Conservation (phyloP, 306 rosid genomes). For the Malus asiatica region DNA sequence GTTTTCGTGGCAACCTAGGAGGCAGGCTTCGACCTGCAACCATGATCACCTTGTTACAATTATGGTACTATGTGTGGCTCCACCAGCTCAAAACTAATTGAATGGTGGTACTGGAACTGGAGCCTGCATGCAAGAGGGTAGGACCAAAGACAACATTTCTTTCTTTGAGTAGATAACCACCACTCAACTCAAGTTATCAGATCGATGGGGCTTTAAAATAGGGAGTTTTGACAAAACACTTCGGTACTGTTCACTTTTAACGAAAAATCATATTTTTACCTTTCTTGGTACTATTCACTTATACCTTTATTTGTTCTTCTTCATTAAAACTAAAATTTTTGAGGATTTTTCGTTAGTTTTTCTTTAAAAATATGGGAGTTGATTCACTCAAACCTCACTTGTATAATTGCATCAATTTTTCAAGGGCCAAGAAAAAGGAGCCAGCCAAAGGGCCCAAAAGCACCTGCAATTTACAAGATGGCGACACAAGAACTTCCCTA, state of each 20-base stretch:
- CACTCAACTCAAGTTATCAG: conserved; percentile 9
- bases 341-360: too few species aligned
- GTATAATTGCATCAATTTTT: conserved; percentile 11
- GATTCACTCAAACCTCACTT: conserved; percentile 21
- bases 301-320: too few species aligned
- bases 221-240: too few species aligned
- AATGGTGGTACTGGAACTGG: neutral
- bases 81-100: neutral
- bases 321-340: too few species aligned
- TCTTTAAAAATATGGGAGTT: conserved; percentile 6
- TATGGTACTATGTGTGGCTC: neutral
- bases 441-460: neutral
- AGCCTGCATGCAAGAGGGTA: neutral
- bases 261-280: too few species aligned
- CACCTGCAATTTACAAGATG: conserved; percentile 20
- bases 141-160: neutral
- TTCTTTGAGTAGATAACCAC: conserved; percentile 1
- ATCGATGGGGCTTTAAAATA: neutral
- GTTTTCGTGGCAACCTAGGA: too few species aligned
- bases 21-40: neutral
- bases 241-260: too few species aligned
- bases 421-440: neutral
- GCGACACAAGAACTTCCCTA: conserved; percentile 35
- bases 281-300: too few species aligned
- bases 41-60: neutral